phyloP scores from a whole-genome alignment of 1,139 yeast genomes.

The Pichia sp. region DNA sequence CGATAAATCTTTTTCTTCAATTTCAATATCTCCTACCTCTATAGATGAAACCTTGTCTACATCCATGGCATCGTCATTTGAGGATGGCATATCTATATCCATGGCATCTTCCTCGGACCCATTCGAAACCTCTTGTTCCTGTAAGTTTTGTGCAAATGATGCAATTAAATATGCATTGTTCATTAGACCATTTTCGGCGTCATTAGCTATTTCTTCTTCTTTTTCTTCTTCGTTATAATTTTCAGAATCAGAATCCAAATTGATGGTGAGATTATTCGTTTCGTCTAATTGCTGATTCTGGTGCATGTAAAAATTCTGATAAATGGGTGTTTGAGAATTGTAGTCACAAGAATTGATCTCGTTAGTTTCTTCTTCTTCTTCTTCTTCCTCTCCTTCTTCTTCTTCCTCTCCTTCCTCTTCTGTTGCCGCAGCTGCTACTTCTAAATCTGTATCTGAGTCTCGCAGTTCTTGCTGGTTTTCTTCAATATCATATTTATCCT shows the following conservation, averaged over 20 bases:
- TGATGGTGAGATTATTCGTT: background rate
- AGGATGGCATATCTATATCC: no score
- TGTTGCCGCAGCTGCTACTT: background rate
- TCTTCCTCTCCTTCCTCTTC: background rate
- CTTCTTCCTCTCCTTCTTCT: background rate
- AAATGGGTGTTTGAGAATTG: background rate
- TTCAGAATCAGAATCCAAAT: background rate
- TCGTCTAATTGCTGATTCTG: background rate
- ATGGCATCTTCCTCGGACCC: background rate
- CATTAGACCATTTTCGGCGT: background rate
- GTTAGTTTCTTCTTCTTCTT: background rate
- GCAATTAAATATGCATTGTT: background rate
- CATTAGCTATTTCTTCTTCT: no score
- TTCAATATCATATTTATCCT: background rate
- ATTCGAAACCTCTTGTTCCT: background rate
- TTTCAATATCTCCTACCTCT: background rate
- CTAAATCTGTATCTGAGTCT: background rate
- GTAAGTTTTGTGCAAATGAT: background rate
- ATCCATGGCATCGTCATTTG: background rate
- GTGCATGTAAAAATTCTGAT: constrained; percentile 2
- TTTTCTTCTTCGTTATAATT: no score
- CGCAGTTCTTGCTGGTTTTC: background rate
- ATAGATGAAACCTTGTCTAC: background rate
- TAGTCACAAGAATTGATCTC: background rate
- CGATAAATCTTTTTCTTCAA: background rate